Conservation (phyloP, 208 protist species). For the Porcisia hertigi region DNA sequence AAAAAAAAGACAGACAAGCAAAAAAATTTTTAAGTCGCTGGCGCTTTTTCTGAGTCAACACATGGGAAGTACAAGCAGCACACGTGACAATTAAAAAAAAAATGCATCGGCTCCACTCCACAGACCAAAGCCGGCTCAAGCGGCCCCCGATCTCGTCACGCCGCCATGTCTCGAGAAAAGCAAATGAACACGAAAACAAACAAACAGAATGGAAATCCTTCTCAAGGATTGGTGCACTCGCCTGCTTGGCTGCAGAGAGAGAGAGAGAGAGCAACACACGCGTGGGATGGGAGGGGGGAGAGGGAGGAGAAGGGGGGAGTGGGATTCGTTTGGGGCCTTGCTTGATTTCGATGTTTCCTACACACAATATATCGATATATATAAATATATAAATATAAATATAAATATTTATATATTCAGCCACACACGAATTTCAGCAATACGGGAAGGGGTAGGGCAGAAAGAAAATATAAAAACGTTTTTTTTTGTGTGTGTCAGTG, state of each 20-base stretch:
- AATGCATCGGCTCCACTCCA: neutral
- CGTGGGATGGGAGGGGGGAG: neutral
- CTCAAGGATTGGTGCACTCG: neutral
- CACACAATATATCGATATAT: too few species aligned
- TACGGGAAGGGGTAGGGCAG: too few species aligned
- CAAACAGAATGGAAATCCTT: neutral
- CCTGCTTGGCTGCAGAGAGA: neutral
- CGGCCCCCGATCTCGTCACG: neutral
- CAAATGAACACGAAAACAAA: neutral
- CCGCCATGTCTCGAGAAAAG: neutral
- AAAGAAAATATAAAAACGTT: too few species aligned
- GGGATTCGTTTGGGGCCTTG: too few species aligned
- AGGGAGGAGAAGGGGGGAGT: too few species aligned
- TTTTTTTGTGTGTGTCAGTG: too few species aligned
- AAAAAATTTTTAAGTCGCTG: neutral
- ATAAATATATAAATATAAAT: too few species aligned
- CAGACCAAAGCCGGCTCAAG: neutral
- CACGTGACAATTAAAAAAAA: neutral
- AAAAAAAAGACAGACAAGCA: neutral
- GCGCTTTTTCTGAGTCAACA: neutral
- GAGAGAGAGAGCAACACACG: neutral
- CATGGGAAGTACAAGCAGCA: neutral
- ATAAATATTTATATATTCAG: too few species aligned
- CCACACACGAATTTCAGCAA: too few species aligned
- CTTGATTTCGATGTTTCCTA: too few species aligned